Evolutionary conservation across 1,139 yeast genomes (phyloP), one percentile per base, ranked within the genome.

Genomic region (Geotrichum phurueaensis): DNA sequence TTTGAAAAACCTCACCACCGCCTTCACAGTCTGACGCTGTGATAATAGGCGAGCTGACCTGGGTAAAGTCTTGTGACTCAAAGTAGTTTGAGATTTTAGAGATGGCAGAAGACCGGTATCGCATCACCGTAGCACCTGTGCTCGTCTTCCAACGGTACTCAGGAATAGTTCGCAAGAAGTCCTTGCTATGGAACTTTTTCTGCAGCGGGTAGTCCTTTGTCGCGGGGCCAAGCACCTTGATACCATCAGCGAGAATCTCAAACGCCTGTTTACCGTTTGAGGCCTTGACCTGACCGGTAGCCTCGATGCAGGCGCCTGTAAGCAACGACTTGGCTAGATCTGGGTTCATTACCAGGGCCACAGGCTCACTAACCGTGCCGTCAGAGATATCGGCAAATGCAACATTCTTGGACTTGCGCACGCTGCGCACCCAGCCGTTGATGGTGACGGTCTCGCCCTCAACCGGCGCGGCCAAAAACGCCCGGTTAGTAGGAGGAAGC

Each of bases 11-110:
- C 70, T 94, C 98, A 2, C 99, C 98, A 0, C 97, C 98, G 20
- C 99, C 99, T 76, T 95, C 99, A 71, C 99, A 94, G 71, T 95
- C 99, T 1, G 96, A 85, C 10, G 90, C 79, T 0, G 99, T 94
- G 29, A 92, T 76, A 22, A 92, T 69, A 2, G 99, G 99, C 1
- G 98, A 96, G 27, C 84, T 78, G 0, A 89, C 92, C 73, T 90
- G 94, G 15, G 79, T 75, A 66, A 88, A 90, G 22, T 80, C 81
- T 36, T 79, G 69, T 0, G 68, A 58, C 33, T 77, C 75, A 73
- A 89, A 89, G 68, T 83, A 89, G 7, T 76, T 76, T 58, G 79
- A 73, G 13, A 91, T 69, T 52, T 78, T 73, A 1, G 78, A 68
- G 65, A 89, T 92, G 7, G 89, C 78, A 57, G 76, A 76, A 0